A percentile compares a stretch with the other conserved stretches of the same genome.
These are phyloP conservation scores for Yarrowia yakushimensis DNA, from an alignment of 805 yeast species.

Conservation along the genomic window DNA sequence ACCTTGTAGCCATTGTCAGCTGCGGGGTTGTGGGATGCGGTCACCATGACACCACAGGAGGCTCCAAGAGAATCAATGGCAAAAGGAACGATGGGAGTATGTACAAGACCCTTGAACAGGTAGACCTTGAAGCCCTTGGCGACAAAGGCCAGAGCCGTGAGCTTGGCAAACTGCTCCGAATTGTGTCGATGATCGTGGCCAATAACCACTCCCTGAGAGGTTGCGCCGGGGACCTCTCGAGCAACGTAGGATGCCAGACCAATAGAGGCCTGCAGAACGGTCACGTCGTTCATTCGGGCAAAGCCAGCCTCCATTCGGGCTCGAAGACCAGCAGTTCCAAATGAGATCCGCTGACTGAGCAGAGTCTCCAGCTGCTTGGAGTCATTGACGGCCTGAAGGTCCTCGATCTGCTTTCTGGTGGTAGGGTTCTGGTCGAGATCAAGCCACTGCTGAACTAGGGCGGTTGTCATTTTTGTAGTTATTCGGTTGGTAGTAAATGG, in stretches of 20 bases:
- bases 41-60: slow-evolving; percentile 53
- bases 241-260: slow-evolving; percentile 41
- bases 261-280: slow-evolving; percentile 78
- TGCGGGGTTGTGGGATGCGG: slow-evolving; percentile 43
- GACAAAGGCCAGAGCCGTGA: slow-evolving; percentile 73
- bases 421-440: slow-evolving; percentile 33
- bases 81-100: slow-evolving; percentile 93
- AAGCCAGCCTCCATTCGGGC: slow-evolving; percentile 90
- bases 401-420: slow-evolving; percentile 55
- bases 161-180: slow-evolving; percentile 72
- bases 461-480: not conserved
- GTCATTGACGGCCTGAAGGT: slow-evolving; percentile 42
- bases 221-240: slow-evolving; percentile 35
- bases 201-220: slow-evolving; percentile 54
- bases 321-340: slow-evolving; percentile 93
- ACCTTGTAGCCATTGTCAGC: slow-evolving; percentile 90
- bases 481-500: slow-evolving; percentile 1
- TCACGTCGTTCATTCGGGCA: slow-evolving; percentile 80
- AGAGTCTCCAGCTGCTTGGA: slow-evolving; percentile 49
- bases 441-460: slow-evolving; percentile 26
- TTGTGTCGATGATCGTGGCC: slow-evolving; percentile 92
- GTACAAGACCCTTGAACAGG: slow-evolving; percentile 43
- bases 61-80: slow-evolving; percentile 62
- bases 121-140: slow-evolving; percentile 65
- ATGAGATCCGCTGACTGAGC: slow-evolving; percentile 54